These are phyloP conservation scores for Taiozyma sp. DNA, from an alignment of 1,139 yeast species.

Conservation along the genomic window DNA sequence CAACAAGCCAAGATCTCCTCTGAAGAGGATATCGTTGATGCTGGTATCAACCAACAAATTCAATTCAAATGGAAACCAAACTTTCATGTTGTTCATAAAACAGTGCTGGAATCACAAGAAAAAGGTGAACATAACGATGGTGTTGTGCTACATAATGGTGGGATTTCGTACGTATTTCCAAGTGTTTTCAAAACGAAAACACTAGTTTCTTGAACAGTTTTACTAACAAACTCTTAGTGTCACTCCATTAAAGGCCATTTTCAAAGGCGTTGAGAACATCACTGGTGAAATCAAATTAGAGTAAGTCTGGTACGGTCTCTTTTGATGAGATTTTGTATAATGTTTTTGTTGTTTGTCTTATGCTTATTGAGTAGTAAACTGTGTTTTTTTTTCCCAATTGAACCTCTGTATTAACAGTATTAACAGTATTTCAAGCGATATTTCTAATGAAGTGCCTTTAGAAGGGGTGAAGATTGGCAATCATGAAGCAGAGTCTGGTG, in stretches of 20 bases:
- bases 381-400: neutral
- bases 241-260: slow-evolving; percentile 79
- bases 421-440: neutral
- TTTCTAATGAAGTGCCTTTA: slow-evolving; percentile 1
- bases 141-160: slow-evolving; percentile 44
- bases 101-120: slow-evolving; percentile 46
- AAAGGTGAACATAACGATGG: slow-evolving; percentile 41
- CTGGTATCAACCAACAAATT: slow-evolving; percentile 34
- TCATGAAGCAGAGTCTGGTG: neutral
- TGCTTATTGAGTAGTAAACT: neutral
- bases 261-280: slow-evolving; percentile 50
- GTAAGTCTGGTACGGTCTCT: slow-evolving; percentile 1
- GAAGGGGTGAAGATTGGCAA: neutral
- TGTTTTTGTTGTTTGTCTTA: neutral
- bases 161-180: slow-evolving; percentile 41
- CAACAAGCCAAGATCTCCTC: slow-evolving; percentile 24
- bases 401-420: neutral
- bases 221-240: slow-evolving; percentile 42
- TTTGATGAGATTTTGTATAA: neutral
- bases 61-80: slow-evolving; percentile 82
- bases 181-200: no score
- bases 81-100: slow-evolving; percentile 62
- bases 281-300: slow-evolving; percentile 51
- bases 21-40: slow-evolving; percentile 38
- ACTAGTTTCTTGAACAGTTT: neutral